phyloP scores from a whole-genome alignment of 495 filamentous ascomycete genomes.

The Aspergillus affinis region DNA sequence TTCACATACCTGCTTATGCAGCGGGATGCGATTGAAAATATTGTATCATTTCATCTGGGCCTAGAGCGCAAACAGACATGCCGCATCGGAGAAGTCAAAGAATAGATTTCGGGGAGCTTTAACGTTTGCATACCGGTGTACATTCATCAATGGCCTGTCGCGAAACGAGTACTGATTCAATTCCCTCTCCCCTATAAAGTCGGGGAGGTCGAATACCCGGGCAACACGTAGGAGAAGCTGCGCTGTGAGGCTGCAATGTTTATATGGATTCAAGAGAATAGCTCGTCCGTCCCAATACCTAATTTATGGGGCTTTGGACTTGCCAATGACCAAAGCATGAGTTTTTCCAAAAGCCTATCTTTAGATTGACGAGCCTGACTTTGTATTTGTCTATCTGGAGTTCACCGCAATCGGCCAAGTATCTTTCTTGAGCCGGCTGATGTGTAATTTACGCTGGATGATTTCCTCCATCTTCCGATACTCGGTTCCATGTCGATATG shows the following conservation, averaged over 20 bases:
- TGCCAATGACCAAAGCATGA: slow-evolving; percentile 17
- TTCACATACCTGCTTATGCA: slow-evolving; percentile 6
- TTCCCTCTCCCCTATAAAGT: slow-evolving; percentile 29
- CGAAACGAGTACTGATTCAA: slow-evolving; percentile 27
- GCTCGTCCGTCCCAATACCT: slow-evolving; percentile 31
- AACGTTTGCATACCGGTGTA: slow-evolving; percentile 36
- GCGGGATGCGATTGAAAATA: slow-evolving; percentile 12
- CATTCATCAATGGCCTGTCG: slow-evolving; percentile 3
- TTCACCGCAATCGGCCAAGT: slow-evolving; percentile 15
- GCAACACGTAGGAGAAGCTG: slow-evolving; percentile 41
- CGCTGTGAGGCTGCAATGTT: slow-evolving; percentile 39
- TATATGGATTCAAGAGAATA: slow-evolving; percentile 35
- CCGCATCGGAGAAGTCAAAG: slow-evolving; percentile 17
- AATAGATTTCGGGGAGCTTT: slow-evolving; percentile 37
- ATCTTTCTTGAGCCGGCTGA: slow-evolving; percentile 20
- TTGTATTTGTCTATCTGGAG: neutral
- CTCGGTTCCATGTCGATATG: slow-evolving; percentile 20
- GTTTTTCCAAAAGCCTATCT: slow-evolving; percentile 10
- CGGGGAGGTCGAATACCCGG: slow-evolving; percentile 31
- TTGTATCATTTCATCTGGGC: slow-evolving; percentile 22
- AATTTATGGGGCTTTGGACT: slow-evolving; percentile 38
- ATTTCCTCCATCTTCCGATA: slow-evolving; percentile 18
- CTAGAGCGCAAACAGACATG: slow-evolving; percentile 6
- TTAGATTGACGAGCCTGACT: neutral
- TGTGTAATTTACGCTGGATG: slow-evolving; percentile 18